Percentiles rank a stretch among this genome's conserved stretches.
These are phyloP conservation scores for Candida glucosophila DNA, from an alignment of 1,139 yeast species.

Conservation along the genomic window DNA sequence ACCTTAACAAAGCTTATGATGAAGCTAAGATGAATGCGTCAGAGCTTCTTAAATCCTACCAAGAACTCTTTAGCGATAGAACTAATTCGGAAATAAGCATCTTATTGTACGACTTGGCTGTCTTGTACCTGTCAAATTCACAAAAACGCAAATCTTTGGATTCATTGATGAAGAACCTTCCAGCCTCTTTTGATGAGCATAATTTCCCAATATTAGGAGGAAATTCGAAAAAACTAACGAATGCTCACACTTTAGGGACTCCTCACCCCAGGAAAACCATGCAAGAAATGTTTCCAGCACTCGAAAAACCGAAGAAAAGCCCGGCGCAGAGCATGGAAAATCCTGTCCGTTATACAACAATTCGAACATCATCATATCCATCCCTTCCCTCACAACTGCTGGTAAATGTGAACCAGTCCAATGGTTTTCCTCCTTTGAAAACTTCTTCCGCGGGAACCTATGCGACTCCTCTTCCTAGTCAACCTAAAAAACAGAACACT, in stretches of 20 bases:
- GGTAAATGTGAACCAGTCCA: too few relatives aligned
- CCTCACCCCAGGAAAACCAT: too few relatives aligned
- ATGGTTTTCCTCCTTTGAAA: too few relatives aligned
- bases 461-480: too few relatives aligned
- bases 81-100: conserved; percentile 41
- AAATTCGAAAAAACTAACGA: conserved; percentile 8
- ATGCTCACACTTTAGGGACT: conserved; percentile 11
- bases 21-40: conserved; percentile 38
- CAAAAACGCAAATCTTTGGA: conserved; percentile 20
- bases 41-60: conserved; percentile 43
- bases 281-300: conserved; percentile 44
- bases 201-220: conserved; percentile 29
- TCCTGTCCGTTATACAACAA: conserved; percentile 35
- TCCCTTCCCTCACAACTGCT: too few relatives aligned
- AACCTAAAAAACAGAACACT: conserved; percentile 6
- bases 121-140: conserved; percentile 35
- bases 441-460: too few relatives aligned
- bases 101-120: conserved; percentile 48
- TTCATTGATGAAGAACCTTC: conserved; percentile 15
- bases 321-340: conserved; percentile 9
- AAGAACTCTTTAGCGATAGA: conserved; percentile 38
- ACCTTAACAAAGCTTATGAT: conserved; percentile 41
- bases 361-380: too few relatives aligned
- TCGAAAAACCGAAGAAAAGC: conserved; percentile 31
- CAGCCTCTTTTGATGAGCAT: conserved; percentile 12